phyloP scores from a whole-genome alignment of 2,329 filamentous ascomycete genomes.

The Scolecobasidium constrictum region DNA sequence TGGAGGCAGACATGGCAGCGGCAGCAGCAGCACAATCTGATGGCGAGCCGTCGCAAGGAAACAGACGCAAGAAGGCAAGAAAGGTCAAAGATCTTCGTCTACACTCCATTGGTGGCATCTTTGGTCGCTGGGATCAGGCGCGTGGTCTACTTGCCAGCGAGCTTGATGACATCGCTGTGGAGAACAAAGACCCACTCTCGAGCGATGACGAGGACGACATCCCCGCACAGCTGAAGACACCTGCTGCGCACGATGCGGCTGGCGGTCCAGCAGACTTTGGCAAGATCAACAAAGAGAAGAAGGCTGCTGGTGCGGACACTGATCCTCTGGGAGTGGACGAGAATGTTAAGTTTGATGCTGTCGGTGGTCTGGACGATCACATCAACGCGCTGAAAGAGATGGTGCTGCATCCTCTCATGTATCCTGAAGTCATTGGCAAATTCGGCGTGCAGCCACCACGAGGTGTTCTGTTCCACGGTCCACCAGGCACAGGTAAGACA shows the following conservation, averaged over 20 bases:
- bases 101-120: not conserved
- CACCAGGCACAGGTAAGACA: constrained; percentile 95
- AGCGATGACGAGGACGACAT: constrained; percentile 73
- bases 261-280: constrained; percentile 69
- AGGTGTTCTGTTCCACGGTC: constrained; percentile 92
- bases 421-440: constrained; percentile 83
- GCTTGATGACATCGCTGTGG: constrained; percentile 57
- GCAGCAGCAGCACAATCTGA: constrained; percentile 55
- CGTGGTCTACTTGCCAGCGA: not conserved
- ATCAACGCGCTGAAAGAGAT: constrained; percentile 98
- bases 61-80: not conserved
- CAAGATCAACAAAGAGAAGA: constrained; percentile 71
- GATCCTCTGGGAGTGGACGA: constrained; percentile 90
- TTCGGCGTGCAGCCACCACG: constrained; percentile 91
- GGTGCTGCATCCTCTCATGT: constrained; percentile 87
- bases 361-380: constrained; percentile 84
- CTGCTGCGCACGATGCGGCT: constrained; percentile 32
- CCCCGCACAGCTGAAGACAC: constrained; percentile 15
- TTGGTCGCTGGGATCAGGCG: not conserved
- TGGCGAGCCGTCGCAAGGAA: constrained; percentile 17
- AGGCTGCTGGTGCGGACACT: constrained; percentile 78
- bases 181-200: constrained; percentile 83
- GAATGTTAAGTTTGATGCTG: constrained; percentile 86
- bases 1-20: constrained; percentile 60
- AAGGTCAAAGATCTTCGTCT: not conserved